These are phyloP conservation scores for Hypoxylon rubiginosum DNA, from an alignment of 2,329 filamentous ascomycete genomes.

Conservation along the genomic window DNA sequence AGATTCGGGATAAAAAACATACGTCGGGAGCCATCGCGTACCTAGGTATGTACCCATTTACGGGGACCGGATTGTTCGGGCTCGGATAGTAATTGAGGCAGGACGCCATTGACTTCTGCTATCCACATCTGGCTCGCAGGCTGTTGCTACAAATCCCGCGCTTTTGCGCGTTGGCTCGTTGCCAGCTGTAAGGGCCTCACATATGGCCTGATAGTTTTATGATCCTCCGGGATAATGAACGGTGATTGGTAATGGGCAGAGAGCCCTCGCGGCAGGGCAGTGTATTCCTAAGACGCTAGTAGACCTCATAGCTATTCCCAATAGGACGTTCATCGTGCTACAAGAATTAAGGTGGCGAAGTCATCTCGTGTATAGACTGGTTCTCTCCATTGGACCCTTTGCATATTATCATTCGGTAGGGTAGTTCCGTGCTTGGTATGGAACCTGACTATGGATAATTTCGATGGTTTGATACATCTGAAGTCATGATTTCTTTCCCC, in stretches of 20 bases:
- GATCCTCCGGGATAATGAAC: conserved; percentile 24
- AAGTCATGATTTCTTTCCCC: conserved; percentile 25
- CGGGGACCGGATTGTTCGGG: conserved; percentile 19
- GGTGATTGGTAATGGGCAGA: conserved; percentile 26
- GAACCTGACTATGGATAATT: conserved; percentile 22
- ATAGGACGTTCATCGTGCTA: conserved; percentile 16
- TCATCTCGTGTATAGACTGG: conserved; percentile 18
- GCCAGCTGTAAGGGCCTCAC: conserved; percentile 9
- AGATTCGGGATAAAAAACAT: conserved; percentile 14
- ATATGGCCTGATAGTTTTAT: conserved; percentile 31
- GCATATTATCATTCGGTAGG: conserved; percentile 27
- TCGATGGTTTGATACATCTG: conserved; percentile 19
- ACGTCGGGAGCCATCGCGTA: conserved; percentile 11
- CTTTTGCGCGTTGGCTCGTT: conserved; percentile 18
- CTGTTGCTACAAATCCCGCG: conserved; percentile 25
- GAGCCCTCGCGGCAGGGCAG: conserved; percentile 14
- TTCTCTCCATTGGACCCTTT: conserved; percentile 4
- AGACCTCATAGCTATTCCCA: conserved; percentile 1
- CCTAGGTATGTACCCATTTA: conserved; percentile 7
- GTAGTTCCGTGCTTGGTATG: conserved; percentile 27
- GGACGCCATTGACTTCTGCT: conserved; percentile 4
- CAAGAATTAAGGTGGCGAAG: conserved; percentile 19
- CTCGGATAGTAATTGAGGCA: conserved; percentile 17
- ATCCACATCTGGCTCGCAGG: conserved; percentile 31
- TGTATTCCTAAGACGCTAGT: conserved; percentile 3